Conservation (phyloP, 2,329 filamentous ascomycete genomes). For the Lecanosticta acicola region DNA sequence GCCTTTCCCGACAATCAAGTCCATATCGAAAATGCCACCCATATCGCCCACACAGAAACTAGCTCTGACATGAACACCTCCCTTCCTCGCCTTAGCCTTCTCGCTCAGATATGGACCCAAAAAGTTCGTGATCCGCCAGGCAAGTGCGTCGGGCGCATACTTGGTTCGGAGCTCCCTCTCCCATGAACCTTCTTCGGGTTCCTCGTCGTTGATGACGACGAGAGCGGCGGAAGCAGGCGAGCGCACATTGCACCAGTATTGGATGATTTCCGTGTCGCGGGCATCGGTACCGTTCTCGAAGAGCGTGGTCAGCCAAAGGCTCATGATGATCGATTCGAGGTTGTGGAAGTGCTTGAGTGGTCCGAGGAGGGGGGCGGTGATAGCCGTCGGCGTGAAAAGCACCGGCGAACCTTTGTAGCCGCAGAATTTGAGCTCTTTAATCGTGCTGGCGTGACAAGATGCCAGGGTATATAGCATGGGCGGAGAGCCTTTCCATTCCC, state of each 20-base stretch:
- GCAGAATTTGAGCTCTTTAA: constrained; percentile 45
- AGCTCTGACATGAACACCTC: constrained; percentile 41
- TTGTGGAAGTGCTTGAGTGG: constrained; percentile 40
- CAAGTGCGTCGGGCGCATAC: constrained; percentile 38
- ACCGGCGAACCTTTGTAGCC: constrained; percentile 42
- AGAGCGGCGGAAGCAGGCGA: constrained; percentile 37
- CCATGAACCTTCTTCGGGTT: constrained; percentile 35
- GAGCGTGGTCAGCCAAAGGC: constrained; percentile 39
- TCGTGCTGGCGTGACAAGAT: constrained; percentile 35
- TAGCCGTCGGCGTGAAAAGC: constrained; percentile 35
- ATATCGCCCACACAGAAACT: constrained; percentile 41
- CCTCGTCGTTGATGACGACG: constrained; percentile 26
- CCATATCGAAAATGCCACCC: constrained; percentile 43
- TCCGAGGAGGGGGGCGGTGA: constrained; percentile 36
- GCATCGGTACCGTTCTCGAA: constrained; percentile 30
- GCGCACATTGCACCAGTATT: constrained; percentile 41
- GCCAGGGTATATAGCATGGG: constrained; percentile 42
- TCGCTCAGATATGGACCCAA: constrained; percentile 39
- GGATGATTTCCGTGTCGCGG: constrained; percentile 41
- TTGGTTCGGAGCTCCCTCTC: constrained; percentile 37
- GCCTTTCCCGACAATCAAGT: constrained; percentile 37
- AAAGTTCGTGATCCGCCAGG: constrained; percentile 37
- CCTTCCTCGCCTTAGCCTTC: constrained; percentile 35
- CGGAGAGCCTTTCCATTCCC: constrained; percentile 37
- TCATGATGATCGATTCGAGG: constrained; percentile 38